Conservation (phyloP, 2,329 filamentous ascomycete genomes). For the Tolypocladium tundrense region DNA sequence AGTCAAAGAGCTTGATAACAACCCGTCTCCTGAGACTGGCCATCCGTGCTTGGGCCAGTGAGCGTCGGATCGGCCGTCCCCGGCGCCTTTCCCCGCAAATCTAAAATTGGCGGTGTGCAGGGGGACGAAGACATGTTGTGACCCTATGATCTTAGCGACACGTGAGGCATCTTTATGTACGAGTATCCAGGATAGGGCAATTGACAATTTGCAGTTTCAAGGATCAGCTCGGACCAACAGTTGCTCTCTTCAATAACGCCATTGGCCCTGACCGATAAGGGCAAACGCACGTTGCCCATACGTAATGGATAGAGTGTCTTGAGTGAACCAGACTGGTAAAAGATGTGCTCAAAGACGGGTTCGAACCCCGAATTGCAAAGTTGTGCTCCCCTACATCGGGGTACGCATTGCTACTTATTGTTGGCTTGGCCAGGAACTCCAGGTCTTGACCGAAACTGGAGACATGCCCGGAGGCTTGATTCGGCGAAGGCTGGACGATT, state of each 20-base stretch:
- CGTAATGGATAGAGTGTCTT: background rate
- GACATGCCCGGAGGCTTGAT: background rate
- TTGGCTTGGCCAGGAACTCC: background rate
- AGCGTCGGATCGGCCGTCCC: background rate
- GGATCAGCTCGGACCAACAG: background rate
- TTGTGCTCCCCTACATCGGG: no score
- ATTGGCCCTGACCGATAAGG: background rate
- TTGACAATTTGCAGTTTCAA: background rate
- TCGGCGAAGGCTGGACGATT: background rate
- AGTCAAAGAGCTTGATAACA: background rate
- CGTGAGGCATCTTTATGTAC: background rate
- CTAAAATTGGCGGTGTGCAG: slow-evolving; percentile 1
- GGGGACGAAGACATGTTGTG: background rate
- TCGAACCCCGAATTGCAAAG: no score
- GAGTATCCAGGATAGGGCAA: background rate
- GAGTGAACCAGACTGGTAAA: background rate
- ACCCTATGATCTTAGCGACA: background rate
- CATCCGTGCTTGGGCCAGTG: background rate
- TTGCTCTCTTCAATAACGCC: background rate
- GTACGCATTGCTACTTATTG: no score
- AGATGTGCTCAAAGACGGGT: no score
- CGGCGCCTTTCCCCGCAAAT: slow-evolving; percentile 1
- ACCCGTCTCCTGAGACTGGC: background rate
- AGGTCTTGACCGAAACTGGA: background rate
- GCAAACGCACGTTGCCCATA: background rate